Evolutionary conservation across 179 eudicot species (phyloP).

Genomic region (Dionaea muscipula): DNA sequence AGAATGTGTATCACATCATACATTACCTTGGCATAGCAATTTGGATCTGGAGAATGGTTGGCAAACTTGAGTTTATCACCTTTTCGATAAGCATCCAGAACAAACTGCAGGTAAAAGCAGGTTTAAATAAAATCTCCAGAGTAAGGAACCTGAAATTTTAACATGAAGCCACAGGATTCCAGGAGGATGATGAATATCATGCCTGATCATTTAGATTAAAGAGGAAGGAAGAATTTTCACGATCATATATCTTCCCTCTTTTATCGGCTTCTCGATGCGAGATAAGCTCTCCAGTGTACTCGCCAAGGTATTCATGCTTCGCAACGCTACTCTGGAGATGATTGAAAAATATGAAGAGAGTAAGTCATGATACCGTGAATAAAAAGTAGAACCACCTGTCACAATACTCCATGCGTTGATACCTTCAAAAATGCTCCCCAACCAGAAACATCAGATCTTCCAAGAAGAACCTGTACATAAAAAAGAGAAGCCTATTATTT

Average conservation of each 20-base stretch:
- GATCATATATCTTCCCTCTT: slow-evolving; percentile 96
- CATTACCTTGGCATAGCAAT: slow-evolving; percentile 85
- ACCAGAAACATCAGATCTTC: slow-evolving; percentile 91
- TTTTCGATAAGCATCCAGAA: slow-evolving; percentile 88
- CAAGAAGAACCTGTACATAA: slow-evolving; percentile 67
- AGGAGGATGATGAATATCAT: slow-evolving; percentile 1
- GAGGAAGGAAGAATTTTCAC: slow-evolving; percentile 84
- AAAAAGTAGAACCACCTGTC: neutral
- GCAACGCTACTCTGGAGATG: slow-evolving; percentile 56
- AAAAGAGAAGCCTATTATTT: too few species aligned
- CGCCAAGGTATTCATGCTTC: slow-evolving; percentile 93
- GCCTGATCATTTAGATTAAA: slow-evolving; percentile 90
- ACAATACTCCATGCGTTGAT: slow-evolving; percentile 7
- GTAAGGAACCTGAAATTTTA: neutral
- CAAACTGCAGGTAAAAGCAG: slow-evolving; percentile 37
- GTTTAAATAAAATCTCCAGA: neutral
- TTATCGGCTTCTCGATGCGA: slow-evolving; percentile 97
- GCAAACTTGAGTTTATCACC: slow-evolving; percentile 95
- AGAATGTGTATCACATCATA: neutral
- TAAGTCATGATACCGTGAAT: slow-evolving; percentile 2
- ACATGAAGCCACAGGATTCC: neutral
- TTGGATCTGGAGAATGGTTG: slow-evolving; percentile 90
- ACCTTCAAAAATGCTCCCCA: slow-evolving; percentile 99
- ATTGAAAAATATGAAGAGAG: neutral
- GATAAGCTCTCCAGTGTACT: slow-evolving; percentile 92